Conservation (phyloP, 2,329 filamentous ascomycete species). For the Penicillium sp. region DNA sequence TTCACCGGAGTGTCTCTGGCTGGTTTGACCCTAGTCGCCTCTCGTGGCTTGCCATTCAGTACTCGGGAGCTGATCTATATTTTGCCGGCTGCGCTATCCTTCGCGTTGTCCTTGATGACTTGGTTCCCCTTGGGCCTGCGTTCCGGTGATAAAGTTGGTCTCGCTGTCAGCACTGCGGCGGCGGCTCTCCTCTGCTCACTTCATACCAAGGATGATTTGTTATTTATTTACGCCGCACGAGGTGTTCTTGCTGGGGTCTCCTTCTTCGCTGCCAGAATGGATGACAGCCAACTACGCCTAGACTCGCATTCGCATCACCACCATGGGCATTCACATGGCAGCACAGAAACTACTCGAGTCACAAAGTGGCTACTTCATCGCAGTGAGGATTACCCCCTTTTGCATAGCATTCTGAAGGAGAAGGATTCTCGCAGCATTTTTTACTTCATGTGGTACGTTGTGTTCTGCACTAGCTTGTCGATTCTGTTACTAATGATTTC, state of each 20-base stretch:
- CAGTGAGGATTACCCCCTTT: slow-evolving; percentile 71
- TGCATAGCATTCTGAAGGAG: slow-evolving; percentile 85
- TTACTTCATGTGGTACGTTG: slow-evolving; percentile 85
- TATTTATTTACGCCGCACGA: slow-evolving; percentile 35
- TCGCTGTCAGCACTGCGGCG: slow-evolving; percentile 32
- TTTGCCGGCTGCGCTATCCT: slow-evolving; percentile 26
- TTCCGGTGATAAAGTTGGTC: slow-evolving; percentile 38
- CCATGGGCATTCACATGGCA: slow-evolving; percentile 39
- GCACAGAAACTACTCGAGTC: slow-evolving; percentile 63
- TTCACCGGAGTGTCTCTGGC: slow-evolving; percentile 34
- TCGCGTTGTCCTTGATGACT: slow-evolving; percentile 35
- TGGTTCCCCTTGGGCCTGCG: slow-evolving; percentile 32
- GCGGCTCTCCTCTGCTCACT: slow-evolving; percentile 38
- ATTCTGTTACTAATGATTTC: slow-evolving; percentile 23
- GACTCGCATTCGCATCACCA: slow-evolving; percentile 38
- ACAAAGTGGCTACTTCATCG: slow-evolving; percentile 73
- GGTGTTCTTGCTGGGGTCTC: slow-evolving; percentile 34
- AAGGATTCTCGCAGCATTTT: slow-evolving; percentile 94
- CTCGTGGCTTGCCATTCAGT: slow-evolving; percentile 28
- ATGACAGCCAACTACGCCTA: slow-evolving; percentile 35
- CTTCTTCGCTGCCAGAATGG: slow-evolving; percentile 39
- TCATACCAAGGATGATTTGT: slow-evolving; percentile 32
- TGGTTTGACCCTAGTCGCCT: slow-evolving; percentile 30
- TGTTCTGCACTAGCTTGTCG: not conserved
- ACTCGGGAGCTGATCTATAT: slow-evolving; percentile 31